A percentile compares a stretch with the other conserved stretches of the same genome.
Conservation (phyloP, 257 asterid species). For the Petunia axillaris region DNA sequence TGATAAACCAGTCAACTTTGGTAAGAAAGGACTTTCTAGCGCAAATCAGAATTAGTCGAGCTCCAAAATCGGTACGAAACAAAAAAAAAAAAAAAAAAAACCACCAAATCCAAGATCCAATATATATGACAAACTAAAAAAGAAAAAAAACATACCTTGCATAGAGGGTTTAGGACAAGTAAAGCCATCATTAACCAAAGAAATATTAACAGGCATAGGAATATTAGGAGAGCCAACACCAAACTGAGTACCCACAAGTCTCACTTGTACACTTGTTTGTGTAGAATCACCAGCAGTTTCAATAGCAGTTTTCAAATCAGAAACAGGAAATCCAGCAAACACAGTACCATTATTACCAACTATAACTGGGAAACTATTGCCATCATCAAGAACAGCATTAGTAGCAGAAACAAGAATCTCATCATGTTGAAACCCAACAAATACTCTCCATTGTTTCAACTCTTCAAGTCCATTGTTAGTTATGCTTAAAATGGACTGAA, state of each 20-base stretch:
- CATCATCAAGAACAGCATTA: slow-evolving; percentile 79
- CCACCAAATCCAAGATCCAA: not conserved
- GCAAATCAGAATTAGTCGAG: no score
- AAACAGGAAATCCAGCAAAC: slow-evolving; percentile 75
- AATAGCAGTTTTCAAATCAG: slow-evolving; percentile 86
- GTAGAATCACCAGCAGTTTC: slow-evolving; percentile 91
- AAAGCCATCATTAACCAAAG: slow-evolving; percentile 81
- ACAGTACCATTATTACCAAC: slow-evolving; percentile 82
- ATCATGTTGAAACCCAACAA: slow-evolving; percentile 74
- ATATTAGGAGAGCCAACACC: slow-evolving; percentile 63
- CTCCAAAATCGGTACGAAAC: not conserved
- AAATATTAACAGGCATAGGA: slow-evolving; percentile 76
- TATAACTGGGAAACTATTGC: slow-evolving; percentile 62
- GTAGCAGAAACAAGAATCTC: slow-evolving; percentile 85
- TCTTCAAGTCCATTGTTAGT: slow-evolving; percentile 76
- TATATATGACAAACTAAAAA: not conserved
- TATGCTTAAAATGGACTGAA: slow-evolving; percentile 58
- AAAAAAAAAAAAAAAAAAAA: not conserved
- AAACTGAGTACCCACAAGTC: slow-evolving; percentile 77
- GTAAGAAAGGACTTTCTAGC: no score
- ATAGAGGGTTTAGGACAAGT: slow-evolving; percentile 59
- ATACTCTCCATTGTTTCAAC: slow-evolving; percentile 79
- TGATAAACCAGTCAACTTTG: no score
- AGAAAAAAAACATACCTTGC: slow-evolving; percentile 54
- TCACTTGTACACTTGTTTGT: slow-evolving; percentile 68